Evolutionary conservation across 148 eudicot species (phyloP), one percentile per base, ranked within the genome.

Genomic region (Cornus kousa): DNA sequence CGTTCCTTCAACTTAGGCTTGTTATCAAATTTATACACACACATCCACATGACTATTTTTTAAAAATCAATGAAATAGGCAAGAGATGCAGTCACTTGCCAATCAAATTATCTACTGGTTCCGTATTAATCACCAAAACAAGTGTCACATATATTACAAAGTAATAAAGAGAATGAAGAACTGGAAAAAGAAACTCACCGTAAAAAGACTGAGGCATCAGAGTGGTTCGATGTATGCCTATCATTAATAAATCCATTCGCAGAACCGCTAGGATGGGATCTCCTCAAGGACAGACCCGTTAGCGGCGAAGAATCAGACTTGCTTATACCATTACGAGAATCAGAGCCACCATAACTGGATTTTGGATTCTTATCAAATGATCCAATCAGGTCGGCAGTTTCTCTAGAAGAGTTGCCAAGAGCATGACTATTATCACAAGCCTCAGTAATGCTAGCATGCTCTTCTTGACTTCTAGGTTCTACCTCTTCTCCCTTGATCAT

Each of bases 351-450:
- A 20, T 80, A 35, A 68, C 70, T 77, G 75, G 74, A 20, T 65
- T 82, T 88, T 28, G 82, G 82, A 40, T 84, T 81, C 80, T 78
- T 84, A 80, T 80, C 86, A 70, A 96, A 87, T 75, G 95, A 81
- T 82, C 95, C 99, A 76, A 93, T 92, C 77, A 95, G 87, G 79
- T 96, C 94, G 71, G 92, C 87, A 70, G 93, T 94, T 82, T 88
- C 90, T 82, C 80, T 85, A n/a, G 85, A 84, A 74, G 88, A 72
- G 77, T 83, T 79, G 62, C 70, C 79, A 62, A 22, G 53, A 46
- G 19, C 81, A 23, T 48, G 69, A 55, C 65, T 79, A 46, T 75
- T 74, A 70, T 78, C 84, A 68, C 70, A 77, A 80, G 77, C 78
- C 72, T 83, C 87, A 74, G 71, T n/a, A 43, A 31, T 20, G 73